These are phyloP conservation scores for Aphanomyces astaci DNA, from an alignment of 352 stramenopile genomes.

Conservation along the genomic window DNA sequence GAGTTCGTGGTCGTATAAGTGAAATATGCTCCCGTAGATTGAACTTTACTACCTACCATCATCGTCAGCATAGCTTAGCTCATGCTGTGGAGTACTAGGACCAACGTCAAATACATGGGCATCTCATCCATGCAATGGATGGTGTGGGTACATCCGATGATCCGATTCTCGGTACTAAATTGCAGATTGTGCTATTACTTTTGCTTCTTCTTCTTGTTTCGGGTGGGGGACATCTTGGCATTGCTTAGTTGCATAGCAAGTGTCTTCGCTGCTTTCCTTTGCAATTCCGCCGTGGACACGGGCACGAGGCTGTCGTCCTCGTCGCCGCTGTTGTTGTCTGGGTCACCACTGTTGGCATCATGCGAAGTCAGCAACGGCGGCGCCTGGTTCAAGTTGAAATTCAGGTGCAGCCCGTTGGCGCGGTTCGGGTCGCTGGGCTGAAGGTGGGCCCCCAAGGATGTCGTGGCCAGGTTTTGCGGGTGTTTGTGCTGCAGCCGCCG, in stretches of 20 bases:
- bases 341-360: slow-evolving; percentile 43
- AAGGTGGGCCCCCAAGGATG: slow-evolving; percentile 53
- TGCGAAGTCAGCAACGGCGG: slow-evolving; percentile 24
- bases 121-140: too few relatives aligned
- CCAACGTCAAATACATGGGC: too few relatives aligned
- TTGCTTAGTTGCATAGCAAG: slow-evolving; percentile 42
- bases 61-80: too few relatives aligned
- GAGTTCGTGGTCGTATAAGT: neutral
- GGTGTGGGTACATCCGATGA: too few relatives aligned
- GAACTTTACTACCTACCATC: too few relatives aligned
- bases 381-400: slow-evolving; percentile 24
- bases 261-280: slow-evolving; percentile 46
- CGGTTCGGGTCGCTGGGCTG: slow-evolving; percentile 57
- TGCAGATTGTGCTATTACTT: too few relatives aligned
- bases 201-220: slow-evolving; percentile 18
- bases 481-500: slow-evolving; percentile 61
- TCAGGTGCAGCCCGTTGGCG: slow-evolving; percentile 29
- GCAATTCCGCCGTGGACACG: slow-evolving; percentile 55
- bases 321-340: slow-evolving; percentile 37
- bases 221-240: slow-evolving; percentile 29
- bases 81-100: too few relatives aligned
- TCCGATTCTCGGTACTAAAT: too few relatives aligned
- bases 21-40: too few relatives aligned
- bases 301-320: slow-evolving; percentile 56
- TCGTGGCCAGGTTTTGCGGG: slow-evolving; percentile 40